Conservation (phyloP, 2,329 filamentous ascomycete genomes). For the Didymella segeticola region DNA sequence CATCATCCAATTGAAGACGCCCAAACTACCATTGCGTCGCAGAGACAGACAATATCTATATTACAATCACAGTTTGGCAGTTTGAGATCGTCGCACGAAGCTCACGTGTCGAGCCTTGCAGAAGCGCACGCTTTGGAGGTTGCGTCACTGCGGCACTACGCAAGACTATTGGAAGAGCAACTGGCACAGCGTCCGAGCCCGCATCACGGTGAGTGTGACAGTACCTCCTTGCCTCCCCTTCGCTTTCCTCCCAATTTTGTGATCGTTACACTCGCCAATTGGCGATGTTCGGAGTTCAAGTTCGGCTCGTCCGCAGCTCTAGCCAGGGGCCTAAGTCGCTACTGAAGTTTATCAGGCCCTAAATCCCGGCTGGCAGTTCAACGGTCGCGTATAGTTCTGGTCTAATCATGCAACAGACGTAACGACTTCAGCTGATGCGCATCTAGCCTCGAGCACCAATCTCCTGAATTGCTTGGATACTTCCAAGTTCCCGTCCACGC, state of each 20-base stretch:
- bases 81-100: conserved; percentile 49
- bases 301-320: conserved; percentile 10
- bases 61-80: conserved; percentile 46
- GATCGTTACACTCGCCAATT: conserved; percentile 1
- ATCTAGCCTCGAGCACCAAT: conserved; percentile 39
- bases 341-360: conserved; percentile 12
- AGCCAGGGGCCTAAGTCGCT: conserved; percentile 10
- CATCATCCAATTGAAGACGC: conserved; percentile 36
- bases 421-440: conserved; percentile 22
- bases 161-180: conserved; percentile 48
- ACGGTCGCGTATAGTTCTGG: conserved; percentile 9
- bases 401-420: conserved; percentile 19
- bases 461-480: conserved; percentile 36
- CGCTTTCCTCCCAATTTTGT: neutral
- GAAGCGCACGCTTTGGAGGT: conserved; percentile 51
- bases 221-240: conserved; percentile 10
- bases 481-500: conserved; percentile 29
- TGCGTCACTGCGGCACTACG: conserved; percentile 48
- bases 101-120: conserved; percentile 46
- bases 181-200: conserved; percentile 33
- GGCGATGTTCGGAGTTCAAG: conserved; percentile 8
- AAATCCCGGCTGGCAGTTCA: conserved; percentile 13
- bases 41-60: conserved; percentile 41
- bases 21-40: conserved; percentile 38
- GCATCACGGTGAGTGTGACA: conserved; percentile 38